Percentiles rank a stretch among this genome's conserved stretches.
phyloP scores from a whole-genome alignment of 73 alveolate species.

The Durusdinium trenchii region DNA sequence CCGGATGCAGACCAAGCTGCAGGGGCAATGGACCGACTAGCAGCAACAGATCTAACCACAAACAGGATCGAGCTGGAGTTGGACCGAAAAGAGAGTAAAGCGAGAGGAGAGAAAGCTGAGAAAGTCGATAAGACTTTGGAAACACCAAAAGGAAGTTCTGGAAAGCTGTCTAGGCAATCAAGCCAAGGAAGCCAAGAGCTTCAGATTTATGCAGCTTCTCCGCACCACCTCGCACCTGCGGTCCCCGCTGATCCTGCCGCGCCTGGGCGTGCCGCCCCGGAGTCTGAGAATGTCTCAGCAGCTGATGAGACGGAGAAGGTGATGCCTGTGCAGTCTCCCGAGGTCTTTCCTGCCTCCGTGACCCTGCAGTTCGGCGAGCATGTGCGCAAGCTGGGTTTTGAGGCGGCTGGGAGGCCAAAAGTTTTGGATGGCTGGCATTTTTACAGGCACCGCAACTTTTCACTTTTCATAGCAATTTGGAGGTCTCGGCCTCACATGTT shows the following conservation, averaged over 20 bases:
- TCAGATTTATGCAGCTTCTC: background rate
- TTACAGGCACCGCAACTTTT: too few relatives aligned
- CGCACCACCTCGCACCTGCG: conserved; percentile 1
- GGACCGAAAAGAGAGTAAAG: background rate
- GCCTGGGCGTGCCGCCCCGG: background rate
- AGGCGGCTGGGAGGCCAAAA: background rate
- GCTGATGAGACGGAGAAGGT: background rate
- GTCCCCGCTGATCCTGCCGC: too few relatives aligned
- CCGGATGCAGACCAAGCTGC: conserved; percentile 6
- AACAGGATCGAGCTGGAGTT: background rate
- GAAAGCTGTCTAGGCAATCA: conserved; percentile 48
- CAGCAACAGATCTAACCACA: conserved; percentile 37
- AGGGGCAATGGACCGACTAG: background rate
- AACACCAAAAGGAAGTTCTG: background rate
- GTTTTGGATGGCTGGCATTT: too few relatives aligned
- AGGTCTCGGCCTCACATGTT: too few relatives aligned
- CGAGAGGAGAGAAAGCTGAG: background rate
- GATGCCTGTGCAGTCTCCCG: background rate
- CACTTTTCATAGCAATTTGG: too few relatives aligned
- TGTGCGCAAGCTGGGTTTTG: conserved; percentile 83
- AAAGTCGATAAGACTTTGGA: background rate
- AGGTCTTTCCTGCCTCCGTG: background rate
- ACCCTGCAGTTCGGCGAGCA: conserved; percentile 56
- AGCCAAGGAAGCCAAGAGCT: conserved; percentile 62
- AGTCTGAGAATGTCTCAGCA: background rate